Evolutionary conservation across 73 alveolate species (phyloP), one percentile per base, ranked within the genome.

Genomic region (Paramecium octaurelia): DNA sequence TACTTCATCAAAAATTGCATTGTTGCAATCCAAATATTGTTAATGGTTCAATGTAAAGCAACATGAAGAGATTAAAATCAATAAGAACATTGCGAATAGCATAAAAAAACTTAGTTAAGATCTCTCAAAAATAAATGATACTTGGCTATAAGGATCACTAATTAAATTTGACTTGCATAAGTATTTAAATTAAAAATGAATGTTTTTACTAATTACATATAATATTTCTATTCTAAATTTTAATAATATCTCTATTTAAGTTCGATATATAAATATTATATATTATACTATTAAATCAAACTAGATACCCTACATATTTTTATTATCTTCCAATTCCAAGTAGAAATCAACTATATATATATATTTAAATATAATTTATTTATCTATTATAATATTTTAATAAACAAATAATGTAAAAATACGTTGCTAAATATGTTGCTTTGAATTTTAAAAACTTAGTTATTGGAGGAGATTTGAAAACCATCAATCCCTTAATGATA

Each of bases 401-500:
- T 54, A 54, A 54, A 54, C 69, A 64, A 73, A 73, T 29, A 4
- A 73, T 73, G 87, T 73, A 73, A 73, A 73, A 73, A 73, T 73
- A 36, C 87, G 68, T 73, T 73, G 87, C 29, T 23, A 73, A 43
- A 73, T 36, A 23, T 12, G 59, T 73, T 27, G 68, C 87, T 36
- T 73, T 40, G 57, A 73, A 73, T 40, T 36, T 73, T 73, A 36
- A 73, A 38, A 35, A 36, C 16, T 14, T 35, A 2, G 87, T 36
- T 12, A 73, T 64, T 14, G 84, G 84, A 14, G 50, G 84, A 31
- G 31, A 64, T 64, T 11, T 34, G 27, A 64, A 64, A 64, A 73
- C 35, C 8, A 35, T 40, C 34, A 31, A 35, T 5, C 57, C 87
- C 14, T 23, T 36, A 36, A 73, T 34, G n/a, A 20, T 12, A 21